These are phyloP conservation scores for Phytophthora pseudosyringae DNA, from an alignment of 352 stramenopile genomes.

Conservation along the genomic window DNA sequence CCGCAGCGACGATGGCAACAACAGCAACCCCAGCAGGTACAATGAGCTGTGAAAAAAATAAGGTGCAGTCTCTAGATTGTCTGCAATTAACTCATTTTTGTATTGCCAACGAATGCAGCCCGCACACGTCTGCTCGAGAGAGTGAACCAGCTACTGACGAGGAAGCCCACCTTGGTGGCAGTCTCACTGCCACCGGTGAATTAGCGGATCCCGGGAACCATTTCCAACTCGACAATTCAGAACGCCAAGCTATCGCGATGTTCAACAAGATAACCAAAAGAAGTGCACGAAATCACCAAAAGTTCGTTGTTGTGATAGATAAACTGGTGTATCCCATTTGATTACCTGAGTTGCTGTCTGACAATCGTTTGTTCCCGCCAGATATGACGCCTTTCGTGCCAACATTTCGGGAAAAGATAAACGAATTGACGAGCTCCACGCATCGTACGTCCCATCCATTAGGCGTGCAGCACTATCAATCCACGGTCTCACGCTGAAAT, in stretches of 20 bases:
- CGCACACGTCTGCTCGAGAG: conserved; percentile 27
- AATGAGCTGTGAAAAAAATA: not conserved
- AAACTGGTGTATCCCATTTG: no score
- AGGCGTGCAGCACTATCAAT: not conserved
- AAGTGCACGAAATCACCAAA: conserved; percentile 51
- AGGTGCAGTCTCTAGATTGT: not conserved
- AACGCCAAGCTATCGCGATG: conserved; percentile 46
- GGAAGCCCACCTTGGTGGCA: conserved; percentile 6
- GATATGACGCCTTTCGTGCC: conserved; percentile 38
- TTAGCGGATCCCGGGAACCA: not conserved
- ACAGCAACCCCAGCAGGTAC: conserved; percentile 22
- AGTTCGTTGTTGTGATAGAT: conserved; percentile 22
- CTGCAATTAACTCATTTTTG: not conserved
- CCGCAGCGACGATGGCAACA: conserved; percentile 21
- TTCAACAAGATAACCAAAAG: conserved; percentile 44
- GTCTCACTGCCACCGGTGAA: not conserved
- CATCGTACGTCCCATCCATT: conserved; percentile 30
- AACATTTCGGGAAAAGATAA: conserved; percentile 40
- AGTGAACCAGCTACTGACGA: conserved; percentile 49
- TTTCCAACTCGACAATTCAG: conserved; percentile 23
- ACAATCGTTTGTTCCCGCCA: conserved; percentile 21
- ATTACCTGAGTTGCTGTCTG: not conserved
- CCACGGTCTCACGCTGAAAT: not conserved
- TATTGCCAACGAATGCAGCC: conserved; percentile 20
- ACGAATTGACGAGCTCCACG: conserved; percentile 36